Evolutionary conservation across 2,329 filamentous ascomycete species (phyloP).

Genomic region (Thielaviopsis euricoi): DNA sequence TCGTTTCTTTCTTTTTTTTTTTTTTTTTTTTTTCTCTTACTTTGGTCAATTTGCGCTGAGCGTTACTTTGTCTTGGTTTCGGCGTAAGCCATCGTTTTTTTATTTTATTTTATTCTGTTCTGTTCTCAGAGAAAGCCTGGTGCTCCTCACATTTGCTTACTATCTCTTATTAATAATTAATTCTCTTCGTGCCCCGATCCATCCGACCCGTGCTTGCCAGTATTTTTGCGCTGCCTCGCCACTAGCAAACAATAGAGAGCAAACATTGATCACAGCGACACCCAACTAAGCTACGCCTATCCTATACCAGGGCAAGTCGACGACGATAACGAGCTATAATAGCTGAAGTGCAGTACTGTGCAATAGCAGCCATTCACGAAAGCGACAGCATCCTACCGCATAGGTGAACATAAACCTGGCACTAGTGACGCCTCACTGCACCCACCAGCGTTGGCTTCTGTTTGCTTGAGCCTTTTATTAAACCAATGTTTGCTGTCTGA

Average conservation of each 20-base stretch:
- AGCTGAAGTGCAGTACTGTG: background rate
- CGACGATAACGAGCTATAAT: background rate
- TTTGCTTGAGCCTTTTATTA: background rate
- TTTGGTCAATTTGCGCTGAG: background rate
- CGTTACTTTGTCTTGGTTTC: background rate
- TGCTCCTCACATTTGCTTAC: background rate
- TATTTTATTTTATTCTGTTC: constrained; percentile 1
- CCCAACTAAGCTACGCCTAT: background rate
- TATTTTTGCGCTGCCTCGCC: background rate
- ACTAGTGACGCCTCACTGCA: background rate
- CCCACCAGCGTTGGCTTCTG: background rate
- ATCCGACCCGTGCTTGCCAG: background rate
- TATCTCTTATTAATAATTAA: background rate
- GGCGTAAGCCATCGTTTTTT: background rate
- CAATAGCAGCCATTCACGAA: background rate
- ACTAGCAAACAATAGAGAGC: background rate
- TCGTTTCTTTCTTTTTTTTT: background rate
- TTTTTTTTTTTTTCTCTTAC: background rate
- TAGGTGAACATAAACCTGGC: background rate
- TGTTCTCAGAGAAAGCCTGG: background rate
- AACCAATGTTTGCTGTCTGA: constrained; percentile 9
- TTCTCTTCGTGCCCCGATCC: background rate
- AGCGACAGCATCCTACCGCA: background rate
- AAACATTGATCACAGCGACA: background rate
- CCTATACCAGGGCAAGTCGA: background rate